phyloP scores from a whole-genome alignment of 2,329 filamentous ascomycete species.

The Epichloe baconii region DNA sequence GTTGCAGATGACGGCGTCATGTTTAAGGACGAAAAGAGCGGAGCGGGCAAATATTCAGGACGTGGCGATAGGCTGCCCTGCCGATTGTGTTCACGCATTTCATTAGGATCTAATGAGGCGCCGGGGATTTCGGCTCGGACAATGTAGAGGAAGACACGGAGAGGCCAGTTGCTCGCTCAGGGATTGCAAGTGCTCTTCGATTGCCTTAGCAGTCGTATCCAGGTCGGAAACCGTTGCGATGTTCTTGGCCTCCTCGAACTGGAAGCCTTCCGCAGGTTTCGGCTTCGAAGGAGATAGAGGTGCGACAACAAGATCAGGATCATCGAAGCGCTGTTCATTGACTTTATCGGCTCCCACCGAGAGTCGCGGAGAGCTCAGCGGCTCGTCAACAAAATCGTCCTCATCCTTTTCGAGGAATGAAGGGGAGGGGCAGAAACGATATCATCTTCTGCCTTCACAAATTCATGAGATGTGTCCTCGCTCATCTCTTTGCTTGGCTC shows the following conservation, averaged over 20 bases:
- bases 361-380: constrained; percentile 54
- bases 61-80: constrained; percentile 33
- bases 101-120: constrained; percentile 5
- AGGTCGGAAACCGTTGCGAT: not conserved
- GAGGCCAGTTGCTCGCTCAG: not conserved
- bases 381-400: constrained; percentile 68
- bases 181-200: not conserved
- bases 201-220: not conserved
- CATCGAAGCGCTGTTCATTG: constrained; percentile 38
- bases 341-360: constrained; percentile 46
- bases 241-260: not conserved
- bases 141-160: not conserved
- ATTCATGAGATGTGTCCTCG: constrained; percentile 59
- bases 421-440: constrained; percentile 20
- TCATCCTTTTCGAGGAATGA: constrained; percentile 40
- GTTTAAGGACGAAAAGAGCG: constrained; percentile 30
- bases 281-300: constrained; percentile 40
- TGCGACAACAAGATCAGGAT: constrained; percentile 41
- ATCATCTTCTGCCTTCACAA: constrained; percentile 47
- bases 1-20: not conserved
- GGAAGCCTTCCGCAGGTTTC: constrained; percentile 10
- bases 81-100: constrained; percentile 7
- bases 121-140: constrained; percentile 9
- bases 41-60: constrained; percentile 55
- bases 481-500: constrained; percentile 54